These are phyloP conservation scores for Pneumocystis canis DNA, from an alignment of 1,139 yeast genomes.

Conservation along the genomic window DNA sequence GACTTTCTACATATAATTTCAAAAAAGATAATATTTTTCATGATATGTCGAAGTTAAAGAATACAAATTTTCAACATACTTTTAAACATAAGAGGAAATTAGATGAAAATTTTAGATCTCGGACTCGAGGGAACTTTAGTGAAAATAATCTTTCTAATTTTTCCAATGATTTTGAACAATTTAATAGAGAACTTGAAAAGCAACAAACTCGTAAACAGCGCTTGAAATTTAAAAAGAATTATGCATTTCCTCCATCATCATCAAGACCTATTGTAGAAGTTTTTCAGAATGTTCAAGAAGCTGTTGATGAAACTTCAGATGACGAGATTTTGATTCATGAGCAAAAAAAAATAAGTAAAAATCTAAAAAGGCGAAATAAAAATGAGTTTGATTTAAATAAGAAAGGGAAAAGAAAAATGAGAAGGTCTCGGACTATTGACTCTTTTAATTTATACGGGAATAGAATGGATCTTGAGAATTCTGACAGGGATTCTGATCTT, in stretches of 20 bases:
- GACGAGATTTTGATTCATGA: constrained; percentile 18
- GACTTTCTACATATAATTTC: neutral
- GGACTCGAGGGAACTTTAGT: constrained; percentile 3
- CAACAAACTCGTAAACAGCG: constrained; percentile 72
- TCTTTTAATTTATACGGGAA: neutral
- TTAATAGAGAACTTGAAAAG: constrained; percentile 71
- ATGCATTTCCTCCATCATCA: constrained; percentile 61
- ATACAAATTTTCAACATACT: neutral
- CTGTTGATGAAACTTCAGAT: constrained; percentile 38
- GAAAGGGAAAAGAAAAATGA: neutral
- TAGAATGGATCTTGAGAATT: neutral
- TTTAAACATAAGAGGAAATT: neutral
- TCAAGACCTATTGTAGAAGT: constrained; percentile 86
- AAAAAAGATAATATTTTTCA: neutral
- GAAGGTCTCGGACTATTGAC: neutral
- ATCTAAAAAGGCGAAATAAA: neutral
- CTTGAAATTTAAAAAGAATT: constrained; percentile 35
- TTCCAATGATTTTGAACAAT: constrained; percentile 54
- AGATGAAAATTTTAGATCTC: neutral
- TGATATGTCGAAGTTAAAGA: neutral
- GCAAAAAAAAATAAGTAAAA: constrained; percentile 13
- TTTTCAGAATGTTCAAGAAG: constrained; percentile 78
- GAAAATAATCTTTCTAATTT: constrained; percentile 26
- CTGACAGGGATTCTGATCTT: neutral
- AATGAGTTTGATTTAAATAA: neutral